Conservation (phyloP, 257 asterid species). For the Fraxinus excelsior region DNA sequence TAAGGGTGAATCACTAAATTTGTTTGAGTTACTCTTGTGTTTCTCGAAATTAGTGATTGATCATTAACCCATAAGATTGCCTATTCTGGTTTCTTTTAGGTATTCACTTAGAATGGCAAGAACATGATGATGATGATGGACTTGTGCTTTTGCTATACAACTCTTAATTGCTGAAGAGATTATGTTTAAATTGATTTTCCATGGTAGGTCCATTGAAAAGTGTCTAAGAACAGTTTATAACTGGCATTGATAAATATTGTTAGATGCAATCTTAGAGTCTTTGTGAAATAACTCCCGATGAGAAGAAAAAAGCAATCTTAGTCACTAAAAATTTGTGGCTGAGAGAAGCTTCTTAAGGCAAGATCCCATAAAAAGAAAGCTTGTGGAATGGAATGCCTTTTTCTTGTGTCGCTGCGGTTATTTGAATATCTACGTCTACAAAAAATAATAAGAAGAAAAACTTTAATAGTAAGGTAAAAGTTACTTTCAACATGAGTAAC, state of each 20-base stretch:
- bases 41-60: too few relatives aligned
- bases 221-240: background rate
- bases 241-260: too few relatives aligned
- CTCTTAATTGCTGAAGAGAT: background rate
- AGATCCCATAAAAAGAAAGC: background rate
- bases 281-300: too few relatives aligned
- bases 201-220: background rate
- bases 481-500: too few relatives aligned
- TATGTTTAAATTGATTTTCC: background rate
- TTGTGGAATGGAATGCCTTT: background rate
- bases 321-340: background rate
- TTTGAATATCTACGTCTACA: background rate
- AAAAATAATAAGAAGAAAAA: too few relatives aligned
- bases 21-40: too few relatives aligned
- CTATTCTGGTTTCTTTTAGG: background rate
- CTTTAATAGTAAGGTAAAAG: too few relatives aligned
- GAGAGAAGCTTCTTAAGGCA: background rate
- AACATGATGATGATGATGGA: background rate
- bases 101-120: background rate
- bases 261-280: too few relatives aligned
- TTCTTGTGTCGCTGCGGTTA: background rate
- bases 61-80: too few relatives aligned
- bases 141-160: background rate
- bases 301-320: too few relatives aligned
- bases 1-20: too few relatives aligned